Percentiles rank a stretch among this genome's conserved stretches.
phyloP scores from a whole-genome alignment of 768 basidiomycete species.

The Bullera alba region DNA sequence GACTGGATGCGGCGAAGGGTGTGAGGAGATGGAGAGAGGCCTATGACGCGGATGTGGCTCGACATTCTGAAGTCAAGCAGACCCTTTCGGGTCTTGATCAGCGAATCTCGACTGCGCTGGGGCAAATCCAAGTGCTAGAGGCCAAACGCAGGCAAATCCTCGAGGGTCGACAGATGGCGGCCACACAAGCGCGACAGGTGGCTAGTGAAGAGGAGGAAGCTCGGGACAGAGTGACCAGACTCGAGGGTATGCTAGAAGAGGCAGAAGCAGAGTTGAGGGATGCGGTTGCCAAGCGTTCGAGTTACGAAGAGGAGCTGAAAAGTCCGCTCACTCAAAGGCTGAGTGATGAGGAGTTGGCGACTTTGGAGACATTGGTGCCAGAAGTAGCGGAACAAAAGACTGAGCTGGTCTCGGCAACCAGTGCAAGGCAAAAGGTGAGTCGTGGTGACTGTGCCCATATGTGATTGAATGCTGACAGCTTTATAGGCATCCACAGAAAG shows the following conservation, averaged over 20 bases:
- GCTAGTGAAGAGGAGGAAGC: constrained; percentile 66
- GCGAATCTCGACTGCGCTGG: constrained; percentile 68
- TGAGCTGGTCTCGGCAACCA: constrained; percentile 61
- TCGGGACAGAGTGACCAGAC: constrained; percentile 55
- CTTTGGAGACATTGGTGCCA: constrained; percentile 62
- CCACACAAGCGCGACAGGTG: constrained; percentile 58
- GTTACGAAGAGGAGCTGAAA: constrained; percentile 62
- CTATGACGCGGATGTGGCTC: constrained; percentile 59
- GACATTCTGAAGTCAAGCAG: constrained; percentile 66
- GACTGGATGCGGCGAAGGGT: constrained; percentile 76
- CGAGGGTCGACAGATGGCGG: constrained; percentile 60
- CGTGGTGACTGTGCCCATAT: not conserved
- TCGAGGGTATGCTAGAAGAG: constrained; percentile 65
- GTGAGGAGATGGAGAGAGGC: constrained; percentile 69
- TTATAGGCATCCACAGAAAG: constrained; percentile 64
- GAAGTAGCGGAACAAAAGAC: constrained; percentile 71
- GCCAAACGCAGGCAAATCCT: constrained; percentile 66
- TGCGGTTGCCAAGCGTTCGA: constrained; percentile 58
- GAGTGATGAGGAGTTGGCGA: constrained; percentile 61
- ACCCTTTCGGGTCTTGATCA: constrained; percentile 70
- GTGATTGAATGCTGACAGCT: not conserved
- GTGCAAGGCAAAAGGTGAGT: constrained; percentile 64
- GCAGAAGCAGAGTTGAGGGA: constrained; percentile 63
- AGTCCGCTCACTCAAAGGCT: constrained; percentile 70
- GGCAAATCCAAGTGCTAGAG: constrained; percentile 62